Base-by-base conservation (phyloP, 345 rosid genomes). In the Capsella bursapastoris region DNA sequence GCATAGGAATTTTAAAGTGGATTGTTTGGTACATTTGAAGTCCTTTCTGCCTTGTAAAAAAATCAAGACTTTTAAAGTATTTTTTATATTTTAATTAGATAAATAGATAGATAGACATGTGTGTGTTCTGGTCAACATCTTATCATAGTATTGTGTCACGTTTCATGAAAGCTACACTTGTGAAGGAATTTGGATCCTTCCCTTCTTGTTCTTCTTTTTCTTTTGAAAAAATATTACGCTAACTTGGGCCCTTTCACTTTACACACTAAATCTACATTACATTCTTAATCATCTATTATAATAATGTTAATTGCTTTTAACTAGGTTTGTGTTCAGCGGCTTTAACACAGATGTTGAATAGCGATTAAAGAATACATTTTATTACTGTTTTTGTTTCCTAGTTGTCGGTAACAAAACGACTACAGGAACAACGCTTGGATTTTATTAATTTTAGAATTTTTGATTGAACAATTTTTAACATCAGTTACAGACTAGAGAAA, bases 131-230 rank as follows among this genome's bases (percentile, higher is more conserved):
- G 74, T 68, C 69, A 61, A 61, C 57, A 75, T 75, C 64, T 11
- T 7, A 68, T 68, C 34, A 59, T 50, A 41, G 25, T 59, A 75
- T 60, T 68, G 38, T 75, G 41, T 68, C 74, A 75, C 74, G 79
- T 68, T 75, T 68, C 47, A 61, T 61, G 69, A 52, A 68, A 75
- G 74, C 74, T 66, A 27, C 78, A 40, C 8, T 58, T 66, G 73
- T 14, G 55, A 60, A 74, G 53, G 53, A 74, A 35, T 57, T 66
- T 74, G 28, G 41, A 34, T 40, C 41, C 6, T 63, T 45, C 27
- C 10, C 6, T n/a, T n/a, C 27, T 38, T 7, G 25, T 6, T 6
- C n/a, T 8, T 5, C 35, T 18, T 18, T 3, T 18, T 22, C 18
- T 18, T 18, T 18, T 18, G 18, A 22, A 22, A 22, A 22, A 22